phyloP scores from a whole-genome alignment of 2,329 filamentous ascomycete species.

The Karstenula rhodostoma region DNA sequence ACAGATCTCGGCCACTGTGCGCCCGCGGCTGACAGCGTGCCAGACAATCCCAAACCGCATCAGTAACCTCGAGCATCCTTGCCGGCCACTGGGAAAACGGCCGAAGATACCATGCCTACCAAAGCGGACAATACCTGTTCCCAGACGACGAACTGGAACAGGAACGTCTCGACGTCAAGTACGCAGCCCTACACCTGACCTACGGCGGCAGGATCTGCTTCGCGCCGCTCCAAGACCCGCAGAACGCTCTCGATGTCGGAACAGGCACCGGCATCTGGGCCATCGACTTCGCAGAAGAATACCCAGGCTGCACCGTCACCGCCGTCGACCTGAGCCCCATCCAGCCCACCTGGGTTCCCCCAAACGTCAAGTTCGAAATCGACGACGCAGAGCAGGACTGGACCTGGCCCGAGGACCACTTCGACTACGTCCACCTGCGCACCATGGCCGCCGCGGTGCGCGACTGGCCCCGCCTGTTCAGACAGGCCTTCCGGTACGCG shows the following conservation, averaged over 20 bases:
- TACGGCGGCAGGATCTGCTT: constrained; percentile 31
- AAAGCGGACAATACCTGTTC: constrained; percentile 31
- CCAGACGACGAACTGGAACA: constrained; percentile 38
- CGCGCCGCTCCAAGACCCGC: constrained; percentile 36
- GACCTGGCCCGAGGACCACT: constrained; percentile 29
- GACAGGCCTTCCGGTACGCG: constrained; percentile 13
- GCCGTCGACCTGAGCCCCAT: constrained; percentile 48
- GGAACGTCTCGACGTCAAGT: constrained; percentile 32
- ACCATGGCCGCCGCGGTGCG: constrained; percentile 26
- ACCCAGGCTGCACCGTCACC: constrained; percentile 28
- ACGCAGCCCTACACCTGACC: constrained; percentile 31
- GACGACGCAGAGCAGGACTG: constrained; percentile 41
- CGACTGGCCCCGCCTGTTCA: constrained; percentile 22
- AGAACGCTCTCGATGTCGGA: constrained; percentile 41
- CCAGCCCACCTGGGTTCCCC: constrained; percentile 42
- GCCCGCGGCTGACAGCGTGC: neutral
- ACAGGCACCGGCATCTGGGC: constrained; percentile 32
- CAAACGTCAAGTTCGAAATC: constrained; percentile 39
- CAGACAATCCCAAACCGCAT: constrained; percentile 34
- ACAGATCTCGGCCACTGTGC: neutral
- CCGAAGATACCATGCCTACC: constrained; percentile 34
- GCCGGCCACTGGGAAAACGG: constrained; percentile 41
- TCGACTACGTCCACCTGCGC: constrained; percentile 25
- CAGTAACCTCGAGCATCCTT: constrained; percentile 36
- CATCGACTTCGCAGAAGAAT: constrained; percentile 43